Evolutionary conservation across 805 yeast species (phyloP).

Genomic region (Pichia pseudocactophila): DNA sequence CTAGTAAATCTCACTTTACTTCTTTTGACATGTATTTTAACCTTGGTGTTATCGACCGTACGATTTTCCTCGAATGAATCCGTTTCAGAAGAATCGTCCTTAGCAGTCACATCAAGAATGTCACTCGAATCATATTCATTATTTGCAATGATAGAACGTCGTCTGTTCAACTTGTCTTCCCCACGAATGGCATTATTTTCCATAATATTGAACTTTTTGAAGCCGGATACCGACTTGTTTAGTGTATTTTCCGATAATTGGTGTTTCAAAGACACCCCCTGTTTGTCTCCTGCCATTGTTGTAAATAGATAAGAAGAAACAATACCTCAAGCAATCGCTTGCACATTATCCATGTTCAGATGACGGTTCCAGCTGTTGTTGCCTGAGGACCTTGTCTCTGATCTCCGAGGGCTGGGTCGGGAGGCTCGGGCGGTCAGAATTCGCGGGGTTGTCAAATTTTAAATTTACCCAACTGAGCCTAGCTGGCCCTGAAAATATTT

Average conservation of each 20-base stretch:
- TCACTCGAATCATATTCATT: conserved; percentile 17
- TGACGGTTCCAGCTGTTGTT: no score
- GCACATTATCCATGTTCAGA: no score
- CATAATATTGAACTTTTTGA: conserved; percentile 5
- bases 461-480: no score
- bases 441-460: no score
- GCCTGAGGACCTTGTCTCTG: no score
- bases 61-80: not conserved
- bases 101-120: not conserved
- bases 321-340: no score
- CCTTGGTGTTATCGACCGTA: not conserved
- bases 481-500: no score
- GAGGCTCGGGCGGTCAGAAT: no score
- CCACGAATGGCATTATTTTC: conserved; percentile 1
- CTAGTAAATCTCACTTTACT: conserved; percentile 16
- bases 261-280: not conserved
- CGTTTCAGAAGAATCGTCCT: not conserved
- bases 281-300: not conserved
- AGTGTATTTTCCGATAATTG: conserved; percentile 2
- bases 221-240: not conserved
- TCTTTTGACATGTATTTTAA: not conserved
- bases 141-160: conserved; percentile 17
- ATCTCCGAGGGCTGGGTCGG: no score
- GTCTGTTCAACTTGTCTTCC: not conserved
- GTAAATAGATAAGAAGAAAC: no score